Conservation (phyloP, 108 stramenopile genomes). For the Bacterosira constricta region DNA sequence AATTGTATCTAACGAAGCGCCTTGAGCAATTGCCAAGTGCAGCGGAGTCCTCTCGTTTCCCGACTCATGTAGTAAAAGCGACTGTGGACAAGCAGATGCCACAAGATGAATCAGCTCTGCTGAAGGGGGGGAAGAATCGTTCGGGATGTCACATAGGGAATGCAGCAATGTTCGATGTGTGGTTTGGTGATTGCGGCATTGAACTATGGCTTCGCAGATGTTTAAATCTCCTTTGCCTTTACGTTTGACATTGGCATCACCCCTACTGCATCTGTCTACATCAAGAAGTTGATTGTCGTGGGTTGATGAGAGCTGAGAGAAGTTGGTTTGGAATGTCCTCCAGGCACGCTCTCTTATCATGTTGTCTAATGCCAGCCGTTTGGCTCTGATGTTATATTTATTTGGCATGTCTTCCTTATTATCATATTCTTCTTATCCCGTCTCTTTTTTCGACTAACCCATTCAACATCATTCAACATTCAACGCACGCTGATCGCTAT, state of each 20-base stretch:
- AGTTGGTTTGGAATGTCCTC: slow-evolving; percentile 6
- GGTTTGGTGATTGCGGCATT: slow-evolving; percentile 2
- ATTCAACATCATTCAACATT: too few relatives aligned
- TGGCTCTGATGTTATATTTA: slow-evolving; percentile 23
- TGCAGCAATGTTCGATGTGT: slow-evolving; percentile 15
- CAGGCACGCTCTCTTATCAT: slow-evolving; percentile 11
- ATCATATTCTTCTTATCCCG: too few relatives aligned
- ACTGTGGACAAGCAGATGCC: neutral
- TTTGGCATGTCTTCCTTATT: too few relatives aligned
- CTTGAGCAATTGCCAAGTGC: slow-evolving; percentile 11
- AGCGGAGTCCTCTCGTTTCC: slow-evolving; percentile 4
- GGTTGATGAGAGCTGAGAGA: neutral
- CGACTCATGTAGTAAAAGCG: slow-evolving; percentile 17
- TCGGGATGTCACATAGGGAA: slow-evolving; percentile 10
- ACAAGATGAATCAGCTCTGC: slow-evolving; percentile 5
- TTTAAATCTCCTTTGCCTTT: too few relatives aligned
- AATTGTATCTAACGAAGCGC: slow-evolving; percentile 9
- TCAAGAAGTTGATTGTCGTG: too few relatives aligned
- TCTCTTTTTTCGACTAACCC: too few relatives aligned
- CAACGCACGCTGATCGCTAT: too few relatives aligned
- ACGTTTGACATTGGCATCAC: too few relatives aligned
- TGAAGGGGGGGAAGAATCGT: slow-evolving; percentile 2
- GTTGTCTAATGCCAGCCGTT: slow-evolving; percentile 8
- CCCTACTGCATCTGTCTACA: too few relatives aligned
- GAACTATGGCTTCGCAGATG: slow-evolving; percentile 2